phyloP scores from a whole-genome alignment of 2,329 filamentous ascomycete genomes.

The Cytospora chrysosperma region DNA sequence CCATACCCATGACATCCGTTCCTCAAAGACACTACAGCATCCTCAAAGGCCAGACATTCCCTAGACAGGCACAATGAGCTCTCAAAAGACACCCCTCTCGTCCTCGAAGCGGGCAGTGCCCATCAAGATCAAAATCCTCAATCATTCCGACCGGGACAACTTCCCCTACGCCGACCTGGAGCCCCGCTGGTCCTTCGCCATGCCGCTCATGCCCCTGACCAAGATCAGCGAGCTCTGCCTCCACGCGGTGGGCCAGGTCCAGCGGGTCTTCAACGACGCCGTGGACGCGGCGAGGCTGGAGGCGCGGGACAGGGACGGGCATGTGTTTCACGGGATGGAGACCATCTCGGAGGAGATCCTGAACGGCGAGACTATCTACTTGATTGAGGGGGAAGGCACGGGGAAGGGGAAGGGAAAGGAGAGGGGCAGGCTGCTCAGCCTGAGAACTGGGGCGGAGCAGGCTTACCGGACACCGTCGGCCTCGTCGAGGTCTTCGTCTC shows the following conservation, averaged over 20 bases:
- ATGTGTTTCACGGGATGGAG: constrained; percentile 10
- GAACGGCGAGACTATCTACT: constrained; percentile 8
- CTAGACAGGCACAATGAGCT: constrained; percentile 1
- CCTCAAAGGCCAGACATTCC: background rate
- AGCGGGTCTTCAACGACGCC: background rate
- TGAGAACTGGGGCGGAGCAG: background rate
- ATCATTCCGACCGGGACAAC: background rate
- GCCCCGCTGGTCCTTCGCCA: constrained; percentile 10
- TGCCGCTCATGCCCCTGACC: constrained; percentile 16
- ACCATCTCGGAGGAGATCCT: constrained; percentile 8
- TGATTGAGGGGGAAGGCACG: constrained; percentile 1
- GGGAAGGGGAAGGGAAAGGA: background rate
- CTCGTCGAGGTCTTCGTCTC: constrained; percentile 11
- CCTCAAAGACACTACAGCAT: background rate
- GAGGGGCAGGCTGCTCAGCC: constrained; percentile 1
- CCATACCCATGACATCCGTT: background rate
- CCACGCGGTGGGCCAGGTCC: constrained; percentile 11
- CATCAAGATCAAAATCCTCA: constrained; percentile 7
- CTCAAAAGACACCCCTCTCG: background rate
- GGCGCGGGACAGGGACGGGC: constrained; percentile 16
- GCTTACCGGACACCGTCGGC: constrained; percentile 10
- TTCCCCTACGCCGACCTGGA: background rate
- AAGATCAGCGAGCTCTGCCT: constrained; percentile 15
- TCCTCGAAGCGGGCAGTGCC: background rate
- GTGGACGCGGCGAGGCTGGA: constrained; percentile 15